Evolutionary conservation across 2,329 filamentous ascomycete species (phyloP).

Genomic region (Anisogramma anomala): DNA sequence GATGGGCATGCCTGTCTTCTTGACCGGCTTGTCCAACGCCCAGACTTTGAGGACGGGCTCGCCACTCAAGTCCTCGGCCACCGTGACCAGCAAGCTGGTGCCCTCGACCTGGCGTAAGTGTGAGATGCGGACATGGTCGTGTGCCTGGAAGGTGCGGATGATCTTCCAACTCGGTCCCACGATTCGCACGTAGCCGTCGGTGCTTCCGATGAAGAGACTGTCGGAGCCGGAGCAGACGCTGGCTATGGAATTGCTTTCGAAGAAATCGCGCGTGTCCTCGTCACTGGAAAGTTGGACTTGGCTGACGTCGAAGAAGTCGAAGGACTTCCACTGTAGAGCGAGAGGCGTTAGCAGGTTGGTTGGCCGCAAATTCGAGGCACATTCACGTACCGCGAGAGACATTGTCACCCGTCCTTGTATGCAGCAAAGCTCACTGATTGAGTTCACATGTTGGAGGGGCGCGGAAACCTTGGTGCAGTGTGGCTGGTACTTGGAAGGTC

Average conservation of each 20-base stretch:
- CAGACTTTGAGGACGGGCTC: slow-evolving; percentile 94
- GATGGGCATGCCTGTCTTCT: slow-evolving; percentile 80
- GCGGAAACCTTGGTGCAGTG: too few relatives aligned
- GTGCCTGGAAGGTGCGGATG: slow-evolving; percentile 73
- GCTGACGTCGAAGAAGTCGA: slow-evolving; percentile 97
- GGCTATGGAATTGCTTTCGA: slow-evolving; percentile 73
- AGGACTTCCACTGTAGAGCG: slow-evolving; percentile 79
- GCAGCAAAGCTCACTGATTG: neutral
- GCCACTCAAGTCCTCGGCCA: slow-evolving; percentile 74
- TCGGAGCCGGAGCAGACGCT: slow-evolving; percentile 79
- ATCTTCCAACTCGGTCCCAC: slow-evolving; percentile 81
- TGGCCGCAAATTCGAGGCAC: neutral
- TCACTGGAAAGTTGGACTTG: slow-evolving; percentile 70
- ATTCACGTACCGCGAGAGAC: slow-evolving; percentile 2
- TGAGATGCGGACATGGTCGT: slow-evolving; percentile 69
- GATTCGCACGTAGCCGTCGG: slow-evolving; percentile 78
- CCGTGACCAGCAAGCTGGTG: slow-evolving; percentile 74
- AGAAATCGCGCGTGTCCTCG: slow-evolving; percentile 58
- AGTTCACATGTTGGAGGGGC: neutral
- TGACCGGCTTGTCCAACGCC: slow-evolving; percentile 86
- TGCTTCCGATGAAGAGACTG: slow-evolving; percentile 77
- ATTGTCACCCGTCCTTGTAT: neutral
- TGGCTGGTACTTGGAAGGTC: too few relatives aligned
- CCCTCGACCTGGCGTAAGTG: slow-evolving; percentile 88
- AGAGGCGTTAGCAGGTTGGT: neutral